Evolutionary conservation across 257 asterid species (phyloP).

Genomic region (Haberlea rhodopensis): DNA sequence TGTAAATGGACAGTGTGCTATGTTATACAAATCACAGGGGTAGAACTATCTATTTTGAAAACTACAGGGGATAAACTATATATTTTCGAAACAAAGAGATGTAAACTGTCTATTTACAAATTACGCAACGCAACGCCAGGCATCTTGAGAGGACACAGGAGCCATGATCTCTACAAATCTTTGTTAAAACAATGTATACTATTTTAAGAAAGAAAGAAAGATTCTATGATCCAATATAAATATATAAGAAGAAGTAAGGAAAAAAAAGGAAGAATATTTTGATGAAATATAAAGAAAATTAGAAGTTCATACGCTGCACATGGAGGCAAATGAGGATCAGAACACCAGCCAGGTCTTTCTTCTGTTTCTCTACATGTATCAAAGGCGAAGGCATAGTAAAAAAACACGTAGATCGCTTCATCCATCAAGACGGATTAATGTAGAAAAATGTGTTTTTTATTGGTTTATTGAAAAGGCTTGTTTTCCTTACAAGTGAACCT

Average conservation of each 20-base stretch:
- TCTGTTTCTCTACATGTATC: conserved; percentile 45
- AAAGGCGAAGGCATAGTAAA: conserved; percentile 13
- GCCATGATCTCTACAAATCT: conserved; percentile 97
- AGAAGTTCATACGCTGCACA: conserved; percentile 65
- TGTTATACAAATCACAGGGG: no score
- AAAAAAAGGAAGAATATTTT: background rate
- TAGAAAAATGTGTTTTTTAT: no score
- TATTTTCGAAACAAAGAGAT: no score
- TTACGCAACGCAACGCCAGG: conserved; percentile 92
- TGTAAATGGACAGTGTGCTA: no score
- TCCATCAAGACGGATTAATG: background rate
- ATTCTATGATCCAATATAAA: background rate
- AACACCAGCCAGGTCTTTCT: conserved; percentile 72
- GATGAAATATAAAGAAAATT: background rate
- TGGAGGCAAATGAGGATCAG: conserved; percentile 75
- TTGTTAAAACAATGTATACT: conserved; percentile 7
- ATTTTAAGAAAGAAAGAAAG: background rate
- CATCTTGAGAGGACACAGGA: conserved; percentile 85
- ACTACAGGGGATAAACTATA: no score
- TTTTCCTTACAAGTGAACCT: conserved; percentile 74
- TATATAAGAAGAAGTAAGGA: no score
- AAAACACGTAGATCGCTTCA: background rate
- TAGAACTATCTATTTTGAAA: no score
- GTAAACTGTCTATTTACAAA: no score
- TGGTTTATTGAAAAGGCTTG: background rate